A percentile compares a stretch with the other conserved stretches of the same genome.
Conservation (phyloP, 306 rosid genomes). For the Cucurbita moschata region DNA sequence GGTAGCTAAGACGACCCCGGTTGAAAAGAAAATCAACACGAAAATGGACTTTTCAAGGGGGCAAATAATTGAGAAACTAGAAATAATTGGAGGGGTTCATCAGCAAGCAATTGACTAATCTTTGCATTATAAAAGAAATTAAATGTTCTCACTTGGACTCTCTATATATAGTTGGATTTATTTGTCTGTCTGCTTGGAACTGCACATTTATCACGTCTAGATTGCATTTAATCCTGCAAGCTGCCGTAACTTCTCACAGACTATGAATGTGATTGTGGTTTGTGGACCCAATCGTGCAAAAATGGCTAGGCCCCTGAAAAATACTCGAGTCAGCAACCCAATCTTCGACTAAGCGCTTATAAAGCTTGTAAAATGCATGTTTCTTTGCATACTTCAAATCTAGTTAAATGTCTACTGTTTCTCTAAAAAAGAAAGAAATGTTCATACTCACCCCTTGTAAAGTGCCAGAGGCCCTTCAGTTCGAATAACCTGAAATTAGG, state of each 20-base stretch:
- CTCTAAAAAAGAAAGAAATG: not conserved
- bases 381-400: not conserved
- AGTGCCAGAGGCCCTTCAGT: slow-evolving; percentile 84
- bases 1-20: not conserved
- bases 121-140: not conserved
- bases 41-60: not conserved
- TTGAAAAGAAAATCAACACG: not conserved
- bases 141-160: slow-evolving; percentile 1
- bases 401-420: not conserved
- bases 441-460: slow-evolving; percentile 71
- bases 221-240: slow-evolving; percentile 72
- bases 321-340: not conserved
- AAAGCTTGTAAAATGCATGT: not conserved
- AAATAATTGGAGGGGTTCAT: not conserved
- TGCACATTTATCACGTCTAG: slow-evolving; percentile 8
- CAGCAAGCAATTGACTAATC: not conserved
- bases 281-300: slow-evolving; percentile 93
- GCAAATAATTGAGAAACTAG: not conserved
- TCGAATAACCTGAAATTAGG: slow-evolving; percentile 46
- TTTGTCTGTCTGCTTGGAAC: not conserved
- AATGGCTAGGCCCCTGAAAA: slow-evolving; percentile 67
- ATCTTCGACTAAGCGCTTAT: not conserved
- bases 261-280: slow-evolving; percentile 71
- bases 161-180: not conserved
- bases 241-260: slow-evolving; percentile 75